A percentile compares a stretch with the other conserved stretches of the same genome.
These are phyloP conservation scores for Tillandsia fasciculata DNA, from an alignment of 176 grass and related monocot genomes.

Conservation along the genomic window DNA sequence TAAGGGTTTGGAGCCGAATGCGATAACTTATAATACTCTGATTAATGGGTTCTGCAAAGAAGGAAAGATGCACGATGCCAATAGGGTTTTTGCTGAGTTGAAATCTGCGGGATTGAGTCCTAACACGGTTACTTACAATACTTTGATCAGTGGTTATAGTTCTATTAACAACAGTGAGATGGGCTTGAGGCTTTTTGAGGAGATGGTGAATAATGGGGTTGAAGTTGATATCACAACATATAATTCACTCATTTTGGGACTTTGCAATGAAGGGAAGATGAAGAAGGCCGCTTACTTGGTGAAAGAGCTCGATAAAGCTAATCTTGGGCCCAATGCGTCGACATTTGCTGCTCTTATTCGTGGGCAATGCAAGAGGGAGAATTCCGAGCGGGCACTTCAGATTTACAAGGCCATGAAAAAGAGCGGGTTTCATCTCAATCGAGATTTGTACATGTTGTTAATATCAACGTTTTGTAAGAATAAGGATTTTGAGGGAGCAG, in stretches of 20 bases:
- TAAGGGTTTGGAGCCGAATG: constrained; percentile 35
- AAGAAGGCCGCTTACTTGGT: constrained; percentile 41
- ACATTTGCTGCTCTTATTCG: constrained; percentile 61
- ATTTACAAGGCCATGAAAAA: constrained; percentile 73
- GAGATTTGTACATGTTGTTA: constrained; percentile 35
- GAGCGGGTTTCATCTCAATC: constrained; percentile 42
- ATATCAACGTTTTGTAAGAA: constrained; percentile 74
- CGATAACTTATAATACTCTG: constrained; percentile 56
- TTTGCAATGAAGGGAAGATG: constrained; percentile 64
- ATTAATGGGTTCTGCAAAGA: constrained; percentile 62
- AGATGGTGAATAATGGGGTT: constrained; percentile 51
- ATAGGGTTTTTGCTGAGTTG: constrained; percentile 48
- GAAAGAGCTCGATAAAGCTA: constrained; percentile 40
- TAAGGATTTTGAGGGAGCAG: constrained; percentile 72
- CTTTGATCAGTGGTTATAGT: constrained; percentile 58
- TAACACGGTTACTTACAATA: constrained; percentile 57
- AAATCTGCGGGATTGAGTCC: constrained; percentile 28
- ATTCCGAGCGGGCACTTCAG: constrained; percentile 65
- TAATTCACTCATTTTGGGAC: constrained; percentile 61
- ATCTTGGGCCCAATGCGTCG: constrained; percentile 52
- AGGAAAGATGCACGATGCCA: constrained; percentile 43
- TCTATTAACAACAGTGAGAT: constrained; percentile 27
- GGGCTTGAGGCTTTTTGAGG: constrained; percentile 42
- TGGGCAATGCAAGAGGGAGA: constrained; percentile 61
- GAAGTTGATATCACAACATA: constrained; percentile 58